phyloP scores from a whole-genome alignment of 73 alveolate genomes.

The Paramecium tetraurelia region DNA sequence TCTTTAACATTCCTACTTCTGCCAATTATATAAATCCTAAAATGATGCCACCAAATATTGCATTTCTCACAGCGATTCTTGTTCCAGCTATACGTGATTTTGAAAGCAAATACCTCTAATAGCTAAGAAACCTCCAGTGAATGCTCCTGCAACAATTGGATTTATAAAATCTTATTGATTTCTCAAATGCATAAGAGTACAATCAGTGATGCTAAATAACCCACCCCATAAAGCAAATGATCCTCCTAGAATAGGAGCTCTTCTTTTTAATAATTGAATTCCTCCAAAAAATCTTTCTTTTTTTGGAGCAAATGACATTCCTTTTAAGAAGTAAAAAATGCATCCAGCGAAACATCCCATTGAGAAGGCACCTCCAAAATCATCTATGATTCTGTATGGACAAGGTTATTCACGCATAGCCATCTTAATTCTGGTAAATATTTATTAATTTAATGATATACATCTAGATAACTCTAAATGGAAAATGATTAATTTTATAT shows the following conservation, averaged over 20 bases:
- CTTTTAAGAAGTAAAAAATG: slow-evolving; percentile 72
- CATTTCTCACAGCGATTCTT: slow-evolving; percentile 71
- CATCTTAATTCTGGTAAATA: slow-evolving; percentile 28
- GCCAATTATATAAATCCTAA: slow-evolving; percentile 72
- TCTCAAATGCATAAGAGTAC: slow-evolving; percentile 69
- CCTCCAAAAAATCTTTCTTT: slow-evolving; percentile 74
- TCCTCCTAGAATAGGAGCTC: slow-evolving; percentile 88
- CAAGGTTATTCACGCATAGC: slow-evolving; percentile 71
- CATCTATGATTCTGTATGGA: slow-evolving; percentile 84
- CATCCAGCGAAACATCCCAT: slow-evolving; percentile 80
- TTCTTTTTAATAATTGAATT: slow-evolving; percentile 70
- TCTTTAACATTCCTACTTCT: slow-evolving; percentile 49
- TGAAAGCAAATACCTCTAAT: slow-evolving; percentile 50
- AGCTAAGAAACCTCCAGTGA: slow-evolving; percentile 81
- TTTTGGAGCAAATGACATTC: slow-evolving; percentile 77
- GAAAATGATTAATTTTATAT: too few species aligned
- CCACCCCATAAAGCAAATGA: slow-evolving; percentile 89
- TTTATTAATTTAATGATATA: slow-evolving; percentile 7
- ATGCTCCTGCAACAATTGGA: slow-evolving; percentile 74
- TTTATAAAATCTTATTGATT: slow-evolving; percentile 72
- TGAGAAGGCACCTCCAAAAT: slow-evolving; percentile 80
- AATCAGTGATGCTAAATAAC: slow-evolving; percentile 70
- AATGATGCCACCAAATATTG: slow-evolving; percentile 77
- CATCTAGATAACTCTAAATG: not conserved
- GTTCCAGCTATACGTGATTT: slow-evolving; percentile 53